Evolutionary conservation across 2,329 filamentous ascomycete genomes (phyloP).

Genomic region (Huntiella savannae): DNA sequence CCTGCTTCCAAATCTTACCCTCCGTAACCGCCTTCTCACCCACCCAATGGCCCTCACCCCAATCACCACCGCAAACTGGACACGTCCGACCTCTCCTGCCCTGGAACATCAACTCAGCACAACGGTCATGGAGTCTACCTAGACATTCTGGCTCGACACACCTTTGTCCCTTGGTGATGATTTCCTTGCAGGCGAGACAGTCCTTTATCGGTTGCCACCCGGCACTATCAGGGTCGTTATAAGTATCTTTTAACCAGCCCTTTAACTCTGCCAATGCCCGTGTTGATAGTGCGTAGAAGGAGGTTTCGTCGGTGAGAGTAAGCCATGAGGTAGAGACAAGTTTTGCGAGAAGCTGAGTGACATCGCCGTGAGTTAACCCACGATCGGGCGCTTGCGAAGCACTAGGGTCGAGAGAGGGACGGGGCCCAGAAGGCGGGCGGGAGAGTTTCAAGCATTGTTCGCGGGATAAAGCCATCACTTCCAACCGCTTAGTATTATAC

Average conservation of each 20-base stretch:
- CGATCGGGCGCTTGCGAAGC: constrained; percentile 22
- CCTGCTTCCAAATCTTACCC: constrained; percentile 28
- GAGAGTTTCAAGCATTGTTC: constrained; percentile 61
- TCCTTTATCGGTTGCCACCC: constrained; percentile 62
- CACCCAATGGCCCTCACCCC: constrained; percentile 30
- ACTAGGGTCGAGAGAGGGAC: constrained; percentile 19
- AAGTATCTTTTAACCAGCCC: constrained; percentile 69
- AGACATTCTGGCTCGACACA: constrained; percentile 50
- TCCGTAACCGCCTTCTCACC: constrained; percentile 38
- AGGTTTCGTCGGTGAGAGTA: constrained; percentile 42
- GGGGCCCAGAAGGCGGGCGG: constrained; percentile 24
- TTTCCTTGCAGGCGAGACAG: constrained; percentile 75
- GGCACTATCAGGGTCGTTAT: constrained; percentile 55
- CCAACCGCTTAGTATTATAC: constrained; percentile 60
- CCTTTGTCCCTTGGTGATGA: constrained; percentile 68
- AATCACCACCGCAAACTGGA: constrained; percentile 36
- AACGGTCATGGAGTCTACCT: constrained; percentile 58
- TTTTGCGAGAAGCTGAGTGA: constrained; percentile 49
- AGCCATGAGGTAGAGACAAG: constrained; percentile 74
- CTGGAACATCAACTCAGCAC: constrained; percentile 54
- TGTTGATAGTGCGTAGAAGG: constrained; percentile 59
- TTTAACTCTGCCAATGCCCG: constrained; percentile 70
- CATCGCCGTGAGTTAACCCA: constrained; percentile 57
- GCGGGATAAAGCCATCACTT: constrained; percentile 63
- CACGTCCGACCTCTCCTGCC: constrained; percentile 43